Evolutionary conservation across 2,329 filamentous ascomycete species (phyloP).

Genomic region (Hypoxylon sp.): DNA sequence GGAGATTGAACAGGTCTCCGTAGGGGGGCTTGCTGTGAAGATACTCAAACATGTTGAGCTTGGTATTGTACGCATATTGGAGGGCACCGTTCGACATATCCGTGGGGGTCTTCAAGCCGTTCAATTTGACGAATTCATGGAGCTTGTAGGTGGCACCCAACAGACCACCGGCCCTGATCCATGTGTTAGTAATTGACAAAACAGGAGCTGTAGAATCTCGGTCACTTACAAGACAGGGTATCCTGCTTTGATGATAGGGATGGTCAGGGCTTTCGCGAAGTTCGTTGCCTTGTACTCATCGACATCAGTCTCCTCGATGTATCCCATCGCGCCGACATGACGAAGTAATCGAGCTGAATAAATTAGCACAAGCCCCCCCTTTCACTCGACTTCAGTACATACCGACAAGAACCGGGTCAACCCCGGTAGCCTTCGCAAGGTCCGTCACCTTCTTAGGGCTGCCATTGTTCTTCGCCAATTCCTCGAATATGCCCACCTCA

Average conservation of each 20-base stretch:
- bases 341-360: constrained; percentile 43
- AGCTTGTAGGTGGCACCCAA: constrained; percentile 37
- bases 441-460: constrained; percentile 45
- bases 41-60: constrained; percentile 49
- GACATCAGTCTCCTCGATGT: constrained; percentile 45
- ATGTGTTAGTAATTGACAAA: neutral
- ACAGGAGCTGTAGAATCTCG: neutral
- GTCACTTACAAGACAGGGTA: constrained; percentile 43
- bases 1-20: constrained; percentile 49
- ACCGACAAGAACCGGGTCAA: constrained; percentile 38
- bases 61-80: constrained; percentile 48
- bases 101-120: constrained; percentile 45
- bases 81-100: constrained; percentile 44
- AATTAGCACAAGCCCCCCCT: neutral
- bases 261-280: constrained; percentile 43
- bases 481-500: constrained; percentile 49
- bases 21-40: constrained; percentile 42
- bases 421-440: constrained; percentile 42
- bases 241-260: constrained; percentile 39
- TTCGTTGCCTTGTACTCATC: constrained; percentile 47
- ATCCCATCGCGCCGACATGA: constrained; percentile 48
- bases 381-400: neutral
- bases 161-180: constrained; percentile 16
- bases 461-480: constrained; percentile 46
- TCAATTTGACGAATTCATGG: constrained; percentile 44